Evolutionary conservation across 306 rosid genomes (phyloP).

Genomic region (Begonia fuchsioides): DNA sequence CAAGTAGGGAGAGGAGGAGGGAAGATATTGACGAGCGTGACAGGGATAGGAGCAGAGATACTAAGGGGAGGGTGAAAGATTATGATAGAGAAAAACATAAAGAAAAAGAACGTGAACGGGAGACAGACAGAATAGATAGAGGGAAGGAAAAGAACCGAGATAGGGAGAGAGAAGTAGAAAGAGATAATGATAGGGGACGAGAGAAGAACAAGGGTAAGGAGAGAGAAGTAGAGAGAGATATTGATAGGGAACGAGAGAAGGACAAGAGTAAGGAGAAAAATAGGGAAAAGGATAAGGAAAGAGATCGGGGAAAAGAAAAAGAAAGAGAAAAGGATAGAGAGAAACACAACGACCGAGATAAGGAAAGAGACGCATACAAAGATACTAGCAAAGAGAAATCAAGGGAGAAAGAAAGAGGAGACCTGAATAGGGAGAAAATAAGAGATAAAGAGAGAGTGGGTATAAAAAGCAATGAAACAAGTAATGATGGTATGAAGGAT

Average conservation of each 20-base stretch:
- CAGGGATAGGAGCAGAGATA: constrained; percentile 50
- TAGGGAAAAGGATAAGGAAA: constrained; percentile 3
- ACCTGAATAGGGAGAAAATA: constrained; percentile 38
- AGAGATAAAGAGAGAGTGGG: constrained; percentile 30
- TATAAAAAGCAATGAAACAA: constrained; percentile 33
- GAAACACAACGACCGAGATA: constrained; percentile 42
- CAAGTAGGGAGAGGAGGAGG: constrained; percentile 46
- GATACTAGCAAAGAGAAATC: constrained; percentile 35
- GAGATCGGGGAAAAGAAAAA: constrained; percentile 11
- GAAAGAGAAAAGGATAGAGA: constrained; percentile 42
- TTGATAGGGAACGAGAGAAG: not conserved
- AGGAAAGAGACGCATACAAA: constrained; percentile 28
- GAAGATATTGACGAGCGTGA: constrained; percentile 65
- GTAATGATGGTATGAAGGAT: constrained; percentile 30
- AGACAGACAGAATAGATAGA: constrained; percentile 48
- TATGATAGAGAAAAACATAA: constrained; percentile 52
- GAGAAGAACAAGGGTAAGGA: constrained; percentile 4
- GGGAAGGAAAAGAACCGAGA: constrained; percentile 50
- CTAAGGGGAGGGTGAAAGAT: constrained; percentile 53
- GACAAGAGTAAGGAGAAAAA: constrained; percentile 14
- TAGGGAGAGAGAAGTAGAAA: constrained; percentile 54
- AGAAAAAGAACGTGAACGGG: constrained; percentile 55
- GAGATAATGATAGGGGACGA: constrained; percentile 23
- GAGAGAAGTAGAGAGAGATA: constrained; percentile 9
- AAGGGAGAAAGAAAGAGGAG: constrained; percentile 29